A percentile compares a stretch with the other conserved stretches of the same genome.
Conservation (phyloP, 129 eudicot genomes). For the Chrysanthemum lavandulifolium region DNA sequence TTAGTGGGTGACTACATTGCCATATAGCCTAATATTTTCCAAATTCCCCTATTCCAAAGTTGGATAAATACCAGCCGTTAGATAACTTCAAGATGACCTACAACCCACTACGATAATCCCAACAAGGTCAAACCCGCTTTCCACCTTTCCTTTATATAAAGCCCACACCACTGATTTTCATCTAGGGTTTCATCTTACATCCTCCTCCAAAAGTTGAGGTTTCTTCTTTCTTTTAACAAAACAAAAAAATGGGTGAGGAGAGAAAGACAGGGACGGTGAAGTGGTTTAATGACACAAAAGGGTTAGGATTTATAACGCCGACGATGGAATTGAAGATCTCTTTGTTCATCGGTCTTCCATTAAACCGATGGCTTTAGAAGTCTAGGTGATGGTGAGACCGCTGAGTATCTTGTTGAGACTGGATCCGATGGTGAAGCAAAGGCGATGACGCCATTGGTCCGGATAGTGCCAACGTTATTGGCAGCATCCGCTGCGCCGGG, state of each 20-base stretch:
- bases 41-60: too few relatives aligned
- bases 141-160: slow-evolving; percentile 6
- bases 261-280: slow-evolving; percentile 37
- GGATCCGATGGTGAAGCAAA: slow-evolving; percentile 73
- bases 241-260: slow-evolving; percentile 31
- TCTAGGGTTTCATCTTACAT: slow-evolving; percentile 10
- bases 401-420: slow-evolving; percentile 54
- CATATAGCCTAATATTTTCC: too few relatives aligned
- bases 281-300: slow-evolving; percentile 43
- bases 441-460: slow-evolving; percentile 51
- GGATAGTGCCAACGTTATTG: slow-evolving; percentile 23
- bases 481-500: slow-evolving; percentile 26
- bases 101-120: background rate
- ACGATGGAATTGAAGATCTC: slow-evolving; percentile 71
- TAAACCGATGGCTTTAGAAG: slow-evolving; percentile 76
- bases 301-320: slow-evolving; percentile 50
- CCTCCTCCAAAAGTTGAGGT: slow-evolving; percentile 6
- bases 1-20: too few relatives aligned
- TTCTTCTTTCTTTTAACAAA: background rate
- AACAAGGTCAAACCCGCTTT: slow-evolving; percentile 1
- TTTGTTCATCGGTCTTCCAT: slow-evolving; percentile 84
- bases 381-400: slow-evolving; percentile 71
- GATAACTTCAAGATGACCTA: background rate
- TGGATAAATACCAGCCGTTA: background rate
- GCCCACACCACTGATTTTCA: background rate